Conservation (phyloP, 257 asterid species). For the Solanum sitiens region DNA sequence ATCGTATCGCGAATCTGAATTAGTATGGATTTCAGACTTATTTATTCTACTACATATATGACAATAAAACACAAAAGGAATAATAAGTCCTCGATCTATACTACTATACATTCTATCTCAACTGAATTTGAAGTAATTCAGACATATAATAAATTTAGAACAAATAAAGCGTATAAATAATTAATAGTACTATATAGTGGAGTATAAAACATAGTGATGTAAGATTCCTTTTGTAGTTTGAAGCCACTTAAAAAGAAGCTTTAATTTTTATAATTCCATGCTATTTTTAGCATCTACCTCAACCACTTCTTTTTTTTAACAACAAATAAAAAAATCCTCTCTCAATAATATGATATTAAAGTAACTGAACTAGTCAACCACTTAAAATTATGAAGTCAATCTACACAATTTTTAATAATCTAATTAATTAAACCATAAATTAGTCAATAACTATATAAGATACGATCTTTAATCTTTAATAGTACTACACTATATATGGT, state of each 20-base stretch:
- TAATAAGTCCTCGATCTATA: neutral
- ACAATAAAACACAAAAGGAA: neutral
- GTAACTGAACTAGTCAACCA: neutral
- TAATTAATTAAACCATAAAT: neutral
- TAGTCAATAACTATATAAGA: neutral
- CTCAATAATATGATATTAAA: neutral
- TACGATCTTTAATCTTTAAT: neutral
- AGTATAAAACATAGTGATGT: neutral
- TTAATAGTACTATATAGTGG: neutral
- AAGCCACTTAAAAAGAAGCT: neutral
- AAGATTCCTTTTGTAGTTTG: neutral
- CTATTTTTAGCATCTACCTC: neutral
- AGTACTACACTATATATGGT: neutral
- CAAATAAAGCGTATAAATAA: neutral
- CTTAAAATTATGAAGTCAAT: neutral
- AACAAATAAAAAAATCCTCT: neutral
- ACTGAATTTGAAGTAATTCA: neutral
- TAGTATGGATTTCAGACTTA: neutral
- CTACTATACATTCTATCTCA: neutral
- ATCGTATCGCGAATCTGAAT: neutral
- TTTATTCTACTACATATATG: neutral
- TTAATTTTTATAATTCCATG: neutral
- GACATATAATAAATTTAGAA: neutral
- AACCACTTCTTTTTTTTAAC: neutral
- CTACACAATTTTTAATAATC: neutral